These are phyloP conservation scores for Talaromyces funiculosus DNA, from an alignment of 2,329 filamentous ascomycete genomes.

Conservation along the genomic window DNA sequence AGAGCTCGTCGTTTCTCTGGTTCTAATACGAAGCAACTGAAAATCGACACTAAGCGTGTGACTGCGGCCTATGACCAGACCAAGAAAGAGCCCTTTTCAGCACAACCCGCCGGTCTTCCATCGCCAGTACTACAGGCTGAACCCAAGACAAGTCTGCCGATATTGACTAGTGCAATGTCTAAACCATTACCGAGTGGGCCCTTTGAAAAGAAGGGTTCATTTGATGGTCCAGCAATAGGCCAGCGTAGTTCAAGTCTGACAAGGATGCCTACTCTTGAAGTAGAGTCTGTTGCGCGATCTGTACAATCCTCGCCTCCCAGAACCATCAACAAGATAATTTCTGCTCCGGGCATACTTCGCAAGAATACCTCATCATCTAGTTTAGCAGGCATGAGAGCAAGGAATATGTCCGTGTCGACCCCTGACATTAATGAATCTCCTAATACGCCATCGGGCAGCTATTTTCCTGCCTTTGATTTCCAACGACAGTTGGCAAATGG, in stretches of 20 bases:
- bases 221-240: constrained; percentile 34
- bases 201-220: constrained; percentile 27
- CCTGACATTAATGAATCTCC: constrained; percentile 62
- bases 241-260: constrained; percentile 38
- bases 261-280: constrained; percentile 42
- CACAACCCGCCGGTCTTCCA: constrained; percentile 20
- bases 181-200: constrained; percentile 19
- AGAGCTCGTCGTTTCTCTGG: constrained; percentile 74
- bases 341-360: constrained; percentile 43
- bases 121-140: constrained; percentile 29
- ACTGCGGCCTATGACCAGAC: constrained; percentile 21
- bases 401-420: constrained; percentile 64
- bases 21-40: constrained; percentile 73
- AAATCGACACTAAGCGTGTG: constrained; percentile 68
- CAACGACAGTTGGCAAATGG: constrained; percentile 47
- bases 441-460: constrained; percentile 66
- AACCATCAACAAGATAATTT: constrained; percentile 35
- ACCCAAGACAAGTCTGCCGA: constrained; percentile 17
- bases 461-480: constrained; percentile 51
- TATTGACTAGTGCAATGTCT: constrained; percentile 16
- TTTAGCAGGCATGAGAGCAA: constrained; percentile 64
- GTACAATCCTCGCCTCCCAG: constrained; percentile 32
- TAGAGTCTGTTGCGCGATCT: constrained; percentile 29
- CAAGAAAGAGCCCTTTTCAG: constrained; percentile 25
- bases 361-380: constrained; percentile 69